Evolutionary conservation across 257 asterid species (phyloP).

Genomic region (Gardenia jasminoides): DNA sequence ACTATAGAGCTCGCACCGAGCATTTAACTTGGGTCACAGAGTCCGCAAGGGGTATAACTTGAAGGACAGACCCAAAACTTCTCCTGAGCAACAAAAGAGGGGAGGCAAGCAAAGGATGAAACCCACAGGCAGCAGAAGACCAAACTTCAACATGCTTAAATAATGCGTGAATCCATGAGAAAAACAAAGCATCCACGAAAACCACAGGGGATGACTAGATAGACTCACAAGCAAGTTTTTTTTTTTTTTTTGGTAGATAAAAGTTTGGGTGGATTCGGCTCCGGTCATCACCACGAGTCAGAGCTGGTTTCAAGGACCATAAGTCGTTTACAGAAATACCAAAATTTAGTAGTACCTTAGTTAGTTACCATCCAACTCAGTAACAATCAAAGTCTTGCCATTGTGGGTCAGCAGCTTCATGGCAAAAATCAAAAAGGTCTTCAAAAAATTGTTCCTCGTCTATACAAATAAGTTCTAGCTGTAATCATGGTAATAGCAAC

Average conservation of each 20-base stretch:
- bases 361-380: conserved; percentile 35
- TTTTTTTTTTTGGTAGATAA: no score
- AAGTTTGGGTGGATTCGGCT: no score
- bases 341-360: conserved; percentile 48
- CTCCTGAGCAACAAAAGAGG: not conserved
- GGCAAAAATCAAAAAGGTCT: conserved; percentile 80
- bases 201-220: not conserved
- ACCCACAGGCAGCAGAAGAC: not conserved
- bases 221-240: no score
- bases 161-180: not conserved
- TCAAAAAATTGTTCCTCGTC: no score
- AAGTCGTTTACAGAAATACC: no score
- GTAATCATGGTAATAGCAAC: no score
- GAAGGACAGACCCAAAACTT: conserved; percentile 78
- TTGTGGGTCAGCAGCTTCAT: conserved; percentile 94
- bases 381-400: conserved; percentile 80
- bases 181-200: not conserved
- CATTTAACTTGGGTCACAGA: conserved; percentile 78
- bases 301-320: no score
- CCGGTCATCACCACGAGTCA: no score
- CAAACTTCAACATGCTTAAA: not conserved
- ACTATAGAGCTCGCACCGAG: conserved; percentile 80
- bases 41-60: conserved; percentile 79
- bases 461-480: no score
- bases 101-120: conserved; percentile 5